Base-by-base conservation (phyloP, 345 rosid species). In the Lepidium didymum region DNA sequence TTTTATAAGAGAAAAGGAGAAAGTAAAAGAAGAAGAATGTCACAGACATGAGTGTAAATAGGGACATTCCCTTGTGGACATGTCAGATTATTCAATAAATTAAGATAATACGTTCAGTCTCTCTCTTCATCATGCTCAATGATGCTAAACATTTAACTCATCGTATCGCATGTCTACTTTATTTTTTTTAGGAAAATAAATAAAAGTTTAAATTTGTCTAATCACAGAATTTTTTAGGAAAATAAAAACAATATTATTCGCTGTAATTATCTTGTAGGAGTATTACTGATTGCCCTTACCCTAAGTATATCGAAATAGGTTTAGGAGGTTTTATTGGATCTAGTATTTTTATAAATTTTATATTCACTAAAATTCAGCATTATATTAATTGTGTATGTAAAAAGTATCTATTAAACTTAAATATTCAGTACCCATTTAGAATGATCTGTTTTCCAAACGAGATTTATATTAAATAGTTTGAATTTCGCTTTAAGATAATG, bases 41-140 rank as follows among this genome's bases (percentile, higher is more conserved):
- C 68, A 58, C 56, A 18, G 11, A 59, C 72, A 74, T 74, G 71
- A 74, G 68, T 60, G 56, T 67, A 36, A 55, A 53, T 60, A 52
- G 36, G 69, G 74, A 68, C 64, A 74, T 74, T 67, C 78, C 73
- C 69, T 68, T 45, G 64, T 68, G 69, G 33, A 68, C 21, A 68
- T 62, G 74, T 68, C 78, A 68, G 78, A 59, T 42, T 43, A 7
- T 2, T 43, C n/a, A 43, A 35, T 74, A 43, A 74, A 50, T 42
- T 25, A 46, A 56, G 54, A 35, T 16, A 57, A 42, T 42, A 6
- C 34, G n/a, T 40, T 53, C 65, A 52, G 9, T 1, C 72, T 40
- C 21, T 34, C 41, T 31, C 68, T 34, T 41, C 63, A 60, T 53
- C 72, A 74, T 74, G 50, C 68, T 60, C 73, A 73, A 73, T 73